These are phyloP conservation scores for Dactylellina haptotyla DNA, from an alignment of 2,329 filamentous ascomycete genomes.

Conservation along the genomic window DNA sequence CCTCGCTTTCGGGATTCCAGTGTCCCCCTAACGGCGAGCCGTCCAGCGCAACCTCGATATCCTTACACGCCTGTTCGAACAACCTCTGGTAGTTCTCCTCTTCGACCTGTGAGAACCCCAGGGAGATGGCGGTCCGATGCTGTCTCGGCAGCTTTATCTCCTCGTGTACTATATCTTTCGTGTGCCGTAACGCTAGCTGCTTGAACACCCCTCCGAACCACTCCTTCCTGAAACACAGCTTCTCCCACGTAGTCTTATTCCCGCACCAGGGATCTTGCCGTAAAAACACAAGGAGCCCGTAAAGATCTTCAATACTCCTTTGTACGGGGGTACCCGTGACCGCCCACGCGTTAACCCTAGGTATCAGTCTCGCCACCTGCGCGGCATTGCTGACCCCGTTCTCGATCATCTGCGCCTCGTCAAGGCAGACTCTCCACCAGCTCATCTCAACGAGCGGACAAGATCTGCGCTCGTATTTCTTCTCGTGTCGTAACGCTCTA, in stretches of 20 bases:
- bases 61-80: constrained; percentile 78
- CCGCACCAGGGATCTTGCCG: constrained; percentile 79
- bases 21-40: constrained; percentile 60
- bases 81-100: constrained; percentile 85
- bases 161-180: constrained; percentile 79
- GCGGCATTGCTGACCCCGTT: constrained; percentile 86
- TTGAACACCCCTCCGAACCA: constrained; percentile 77
- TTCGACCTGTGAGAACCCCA: constrained; percentile 87
- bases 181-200: constrained; percentile 81
- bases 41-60: constrained; percentile 72
- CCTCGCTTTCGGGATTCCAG: constrained; percentile 72
- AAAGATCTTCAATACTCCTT: constrained; percentile 70
- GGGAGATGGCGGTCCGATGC: constrained; percentile 78
- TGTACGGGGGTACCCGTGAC: constrained; percentile 90
- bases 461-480: constrained; percentile 72
- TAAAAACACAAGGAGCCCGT: constrained; percentile 81
- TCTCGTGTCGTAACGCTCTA: constrained; percentile 71
- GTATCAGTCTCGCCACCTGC: constrained; percentile 79
- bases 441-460: constrained; percentile 82
- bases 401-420: constrained; percentile 92
- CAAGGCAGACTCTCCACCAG: constrained; percentile 86
- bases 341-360: constrained; percentile 87
- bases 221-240: constrained; percentile 70
- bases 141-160: constrained; percentile 84
- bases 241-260: constrained; percentile 73